Percentiles rank a stretch among this genome's conserved stretches.
Conservation (phyloP, 2,329 filamentous ascomycete genomes). For the Neurospora sp. region DNA sequence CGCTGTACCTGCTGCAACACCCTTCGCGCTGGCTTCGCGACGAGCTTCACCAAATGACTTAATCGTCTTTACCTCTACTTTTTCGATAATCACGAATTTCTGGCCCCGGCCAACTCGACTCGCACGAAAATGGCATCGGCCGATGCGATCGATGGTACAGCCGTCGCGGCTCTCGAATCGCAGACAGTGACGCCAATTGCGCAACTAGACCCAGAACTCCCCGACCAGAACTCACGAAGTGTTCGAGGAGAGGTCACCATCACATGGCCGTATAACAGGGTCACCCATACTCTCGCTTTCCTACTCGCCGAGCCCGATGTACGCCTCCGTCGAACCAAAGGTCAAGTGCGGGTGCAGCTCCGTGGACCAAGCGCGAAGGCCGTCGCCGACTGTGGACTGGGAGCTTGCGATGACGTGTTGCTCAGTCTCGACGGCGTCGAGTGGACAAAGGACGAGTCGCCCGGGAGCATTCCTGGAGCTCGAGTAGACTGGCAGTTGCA, state of each 20-base stretch:
- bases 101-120: neutral
- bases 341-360: conserved; percentile 74
- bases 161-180: conserved; percentile 14
- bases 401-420: conserved; percentile 67
- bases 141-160: conserved; percentile 9
- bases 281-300: conserved; percentile 63
- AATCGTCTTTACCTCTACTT: neutral
- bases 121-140: conserved; percentile 14
- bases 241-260: conserved; percentile 70
- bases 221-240: conserved; percentile 29
- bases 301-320: conserved; percentile 79
- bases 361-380: conserved; percentile 58
- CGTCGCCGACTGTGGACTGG: conserved; percentile 55
- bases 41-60: neutral
- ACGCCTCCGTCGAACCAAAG: conserved; percentile 62
- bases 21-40: neutral
- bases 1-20: neutral
- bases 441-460: conserved; percentile 48
- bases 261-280: conserved; percentile 83
- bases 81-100: neutral
- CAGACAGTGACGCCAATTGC: conserved; percentile 40
- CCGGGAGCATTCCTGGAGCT: conserved; percentile 37
- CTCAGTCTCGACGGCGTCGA: conserved; percentile 59
- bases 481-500: conserved; percentile 49
- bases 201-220: conserved; percentile 39